Evolutionary conservation across 768 basidiomycete genomes (phyloP).

Genomic region (Kwoniella dejecticola): DNA sequence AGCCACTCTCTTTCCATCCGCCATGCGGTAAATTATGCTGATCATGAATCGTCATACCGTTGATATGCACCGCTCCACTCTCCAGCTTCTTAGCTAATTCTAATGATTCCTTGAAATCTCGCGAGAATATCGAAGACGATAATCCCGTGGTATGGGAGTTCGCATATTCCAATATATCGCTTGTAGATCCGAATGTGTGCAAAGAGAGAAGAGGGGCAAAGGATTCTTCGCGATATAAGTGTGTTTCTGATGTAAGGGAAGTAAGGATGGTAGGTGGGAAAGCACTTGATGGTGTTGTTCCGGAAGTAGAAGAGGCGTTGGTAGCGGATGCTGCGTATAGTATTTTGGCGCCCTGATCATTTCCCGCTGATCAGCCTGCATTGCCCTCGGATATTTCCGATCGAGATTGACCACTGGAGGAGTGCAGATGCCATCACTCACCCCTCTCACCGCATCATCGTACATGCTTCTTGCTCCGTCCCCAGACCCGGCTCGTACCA

Average conservation of each 20-base stretch:
- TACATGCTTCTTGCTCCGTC: conserved; percentile 19
- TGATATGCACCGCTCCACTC: conserved; percentile 63
- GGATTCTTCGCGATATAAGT: conserved; percentile 58
- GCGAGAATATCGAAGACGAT: conserved; percentile 62
- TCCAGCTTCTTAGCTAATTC: conserved; percentile 61
- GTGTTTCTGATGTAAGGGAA: conserved; percentile 10
- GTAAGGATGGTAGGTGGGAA: conserved; percentile 27
- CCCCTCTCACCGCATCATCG: conserved; percentile 29
- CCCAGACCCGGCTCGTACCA: conserved; percentile 26
- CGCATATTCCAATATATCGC: conserved; percentile 58
- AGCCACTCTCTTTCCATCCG: conserved; percentile 50
- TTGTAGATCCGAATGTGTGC: conserved; percentile 35
- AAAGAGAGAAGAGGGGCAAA: conserved; percentile 65
- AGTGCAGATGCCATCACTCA: no score
- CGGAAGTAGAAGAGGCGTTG: conserved; percentile 4
- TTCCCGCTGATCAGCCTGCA: background rate
- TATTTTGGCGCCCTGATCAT: conserved; percentile 25
- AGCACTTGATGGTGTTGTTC: conserved; percentile 2
- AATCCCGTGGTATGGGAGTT: conserved; percentile 64
- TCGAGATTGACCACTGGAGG: no score
- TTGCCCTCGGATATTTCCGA: no score
- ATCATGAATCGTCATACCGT: conserved; percentile 57
- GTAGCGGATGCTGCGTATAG: conserved; percentile 13
- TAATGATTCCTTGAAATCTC: conserved; percentile 59
- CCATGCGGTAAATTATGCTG: conserved; percentile 52